Percentiles rank a stretch among this genome's conserved stretches.
Conservation (phyloP, 1,284 basidiomycete genomes). For the Sporisorium exsertum region DNA sequence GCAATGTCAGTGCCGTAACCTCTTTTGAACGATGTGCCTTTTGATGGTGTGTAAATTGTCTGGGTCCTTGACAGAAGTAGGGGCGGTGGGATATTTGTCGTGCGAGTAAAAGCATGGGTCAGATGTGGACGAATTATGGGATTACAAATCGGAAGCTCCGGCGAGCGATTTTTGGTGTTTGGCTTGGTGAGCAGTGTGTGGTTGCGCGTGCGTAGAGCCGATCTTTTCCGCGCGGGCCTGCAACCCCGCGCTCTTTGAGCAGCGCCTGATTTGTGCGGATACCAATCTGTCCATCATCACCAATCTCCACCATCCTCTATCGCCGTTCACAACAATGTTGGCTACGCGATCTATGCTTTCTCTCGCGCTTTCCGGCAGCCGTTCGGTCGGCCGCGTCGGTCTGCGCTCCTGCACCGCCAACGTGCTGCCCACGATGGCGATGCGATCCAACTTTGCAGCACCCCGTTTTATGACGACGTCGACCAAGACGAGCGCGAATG, state of each 20-base stretch:
- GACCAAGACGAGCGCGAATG: background rate
- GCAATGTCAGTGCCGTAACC: background rate
- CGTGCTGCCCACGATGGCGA: conserved; percentile 5
- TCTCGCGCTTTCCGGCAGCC: conserved; percentile 7
- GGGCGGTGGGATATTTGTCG: no score
- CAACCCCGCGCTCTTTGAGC: conserved; percentile 10
- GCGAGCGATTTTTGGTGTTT: conserved; percentile 1
- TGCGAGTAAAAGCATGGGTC: conserved; percentile 13
- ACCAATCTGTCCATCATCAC: background rate
- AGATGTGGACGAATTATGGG: conserved; percentile 5
- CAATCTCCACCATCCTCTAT: background rate
- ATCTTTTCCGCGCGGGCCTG: conserved; percentile 28
- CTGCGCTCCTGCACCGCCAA: conserved; percentile 20
- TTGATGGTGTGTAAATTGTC: background rate
- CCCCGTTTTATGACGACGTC: conserved; percentile 8
- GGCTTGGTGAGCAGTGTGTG: no score
- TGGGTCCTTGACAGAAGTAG: background rate
- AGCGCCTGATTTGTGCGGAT: background rate
- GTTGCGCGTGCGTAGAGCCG: conserved; percentile 19
- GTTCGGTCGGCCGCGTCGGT: conserved; percentile 18
- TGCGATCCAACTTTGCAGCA: background rate
- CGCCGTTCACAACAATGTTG: conserved; percentile 19
- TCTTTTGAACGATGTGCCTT: background rate
- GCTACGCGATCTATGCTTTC: conserved; percentile 32
- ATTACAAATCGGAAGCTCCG: conserved; percentile 41